These are phyloP conservation scores for Epichloe typhina DNA, from an alignment of 2,329 filamentous ascomycete genomes.

Conservation along the genomic window DNA sequence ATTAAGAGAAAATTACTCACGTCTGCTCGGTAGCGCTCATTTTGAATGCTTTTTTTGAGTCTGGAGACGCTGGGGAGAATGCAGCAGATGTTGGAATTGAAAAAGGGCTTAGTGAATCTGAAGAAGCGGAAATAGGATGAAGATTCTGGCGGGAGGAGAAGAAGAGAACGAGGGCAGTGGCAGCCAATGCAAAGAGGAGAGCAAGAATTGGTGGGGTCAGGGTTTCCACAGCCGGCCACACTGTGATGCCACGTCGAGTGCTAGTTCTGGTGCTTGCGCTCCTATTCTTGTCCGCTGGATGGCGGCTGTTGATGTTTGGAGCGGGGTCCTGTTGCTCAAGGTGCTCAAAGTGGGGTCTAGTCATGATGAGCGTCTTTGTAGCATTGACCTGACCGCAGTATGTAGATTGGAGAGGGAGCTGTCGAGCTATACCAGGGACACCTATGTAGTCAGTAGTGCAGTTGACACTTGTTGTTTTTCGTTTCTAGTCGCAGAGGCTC, in stretches of 20 bases:
- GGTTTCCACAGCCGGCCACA: constrained; percentile 23
- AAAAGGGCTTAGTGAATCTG: constrained; percentile 15
- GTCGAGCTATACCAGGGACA: too few species aligned
- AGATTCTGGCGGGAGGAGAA: constrained; percentile 7
- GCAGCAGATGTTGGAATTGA: constrained; percentile 10
- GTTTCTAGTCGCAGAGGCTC: neutral
- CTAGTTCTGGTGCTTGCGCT: neutral
- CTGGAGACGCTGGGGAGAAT: constrained; percentile 15
- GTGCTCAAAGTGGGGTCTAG: constrained; percentile 3
- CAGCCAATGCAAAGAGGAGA: constrained; percentile 24
- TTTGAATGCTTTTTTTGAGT: constrained; percentile 26
- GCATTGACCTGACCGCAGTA: too few species aligned
- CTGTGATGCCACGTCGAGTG: constrained; percentile 9
- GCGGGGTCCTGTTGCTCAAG: constrained; percentile 5
- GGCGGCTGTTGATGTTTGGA: constrained; percentile 1
- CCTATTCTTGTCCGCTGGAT: neutral
- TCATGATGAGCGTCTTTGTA: constrained; percentile 3
- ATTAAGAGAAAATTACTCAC: constrained; percentile 37
- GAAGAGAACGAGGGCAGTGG: constrained; percentile 17
- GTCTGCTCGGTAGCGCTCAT: constrained; percentile 75
- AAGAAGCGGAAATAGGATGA: constrained; percentile 15
- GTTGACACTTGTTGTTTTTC: neutral
- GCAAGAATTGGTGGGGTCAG: constrained; percentile 31
- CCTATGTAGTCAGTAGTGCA: too few species aligned
- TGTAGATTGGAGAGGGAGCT: too few species aligned